Conservation (phyloP, 345 rosid species). For the Salix suchowensis region DNA sequence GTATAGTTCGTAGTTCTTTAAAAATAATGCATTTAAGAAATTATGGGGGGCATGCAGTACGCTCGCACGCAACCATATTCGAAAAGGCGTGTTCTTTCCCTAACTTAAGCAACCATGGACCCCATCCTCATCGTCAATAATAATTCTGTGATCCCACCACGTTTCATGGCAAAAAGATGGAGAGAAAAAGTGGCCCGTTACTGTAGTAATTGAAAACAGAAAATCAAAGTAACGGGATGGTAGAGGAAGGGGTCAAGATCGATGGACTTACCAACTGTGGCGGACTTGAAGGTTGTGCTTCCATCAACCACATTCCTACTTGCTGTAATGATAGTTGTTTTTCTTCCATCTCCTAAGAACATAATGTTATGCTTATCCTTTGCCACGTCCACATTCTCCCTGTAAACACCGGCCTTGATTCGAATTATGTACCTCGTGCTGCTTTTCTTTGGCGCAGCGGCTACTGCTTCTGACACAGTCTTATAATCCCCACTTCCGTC, state of each 20-base stretch:
- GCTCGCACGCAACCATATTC: no score
- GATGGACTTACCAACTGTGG: conserved; percentile 74
- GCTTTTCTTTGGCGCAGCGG: conserved; percentile 63
- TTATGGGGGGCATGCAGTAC: no score
- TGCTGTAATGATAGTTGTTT: conserved; percentile 61
- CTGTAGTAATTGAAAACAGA: neutral
- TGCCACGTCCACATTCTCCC: conserved; percentile 68
- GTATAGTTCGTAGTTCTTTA: no score
- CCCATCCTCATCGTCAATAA: neutral
- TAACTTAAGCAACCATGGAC: neutral
- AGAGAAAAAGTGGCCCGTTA: no score
- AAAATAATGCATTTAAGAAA: no score
- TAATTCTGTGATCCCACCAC: no score
- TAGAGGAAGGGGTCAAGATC: neutral
- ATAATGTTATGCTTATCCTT: conserved; percentile 62
- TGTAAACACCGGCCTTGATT: conserved; percentile 73
- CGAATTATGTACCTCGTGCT: conserved; percentile 54
- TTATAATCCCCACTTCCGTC: conserved; percentile 73
- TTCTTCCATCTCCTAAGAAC: conserved; percentile 80
- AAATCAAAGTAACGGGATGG: neutral
- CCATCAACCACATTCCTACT: conserved; percentile 68
- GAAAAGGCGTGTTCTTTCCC: no score
- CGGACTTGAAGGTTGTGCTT: conserved; percentile 76
- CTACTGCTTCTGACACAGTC: conserved; percentile 65
- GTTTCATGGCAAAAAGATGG: neutral